phyloP scores from a whole-genome alignment of 2,329 filamentous ascomycete genomes.

The Didymella arachidicola region DNA sequence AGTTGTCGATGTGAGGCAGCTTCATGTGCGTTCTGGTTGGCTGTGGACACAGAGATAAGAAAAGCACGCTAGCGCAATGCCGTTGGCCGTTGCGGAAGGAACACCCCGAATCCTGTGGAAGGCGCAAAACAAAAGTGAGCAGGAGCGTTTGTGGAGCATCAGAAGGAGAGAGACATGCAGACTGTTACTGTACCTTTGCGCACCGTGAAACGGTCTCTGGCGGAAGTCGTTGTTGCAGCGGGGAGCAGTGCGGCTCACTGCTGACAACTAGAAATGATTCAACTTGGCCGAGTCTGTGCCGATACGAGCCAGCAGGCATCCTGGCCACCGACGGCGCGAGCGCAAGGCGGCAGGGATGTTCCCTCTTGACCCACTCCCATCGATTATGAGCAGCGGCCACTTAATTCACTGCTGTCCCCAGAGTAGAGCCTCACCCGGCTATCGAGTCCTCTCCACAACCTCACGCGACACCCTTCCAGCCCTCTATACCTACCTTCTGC shows the following conservation, averaged over 20 bases:
- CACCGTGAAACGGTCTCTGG: neutral
- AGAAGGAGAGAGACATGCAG: neutral
- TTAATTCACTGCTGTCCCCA: constrained; percentile 23
- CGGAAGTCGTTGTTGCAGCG: neutral
- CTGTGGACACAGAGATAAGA: constrained; percentile 35
- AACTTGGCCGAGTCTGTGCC: constrained; percentile 19
- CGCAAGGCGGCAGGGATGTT: constrained; percentile 13
- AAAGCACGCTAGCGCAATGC: constrained; percentile 5
- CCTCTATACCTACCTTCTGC: neutral
- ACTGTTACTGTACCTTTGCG: neutral
- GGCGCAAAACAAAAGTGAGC: constrained; percentile 4
- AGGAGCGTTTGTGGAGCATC: neutral
- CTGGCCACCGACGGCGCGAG: constrained; percentile 6
- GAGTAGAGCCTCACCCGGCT: constrained; percentile 18
- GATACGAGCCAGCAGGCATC: constrained; percentile 11
- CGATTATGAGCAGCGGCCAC: constrained; percentile 17
- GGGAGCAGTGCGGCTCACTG: neutral
- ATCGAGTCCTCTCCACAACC: constrained; percentile 23
- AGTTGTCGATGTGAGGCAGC: constrained; percentile 13
- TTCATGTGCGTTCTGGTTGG: constrained; percentile 31
- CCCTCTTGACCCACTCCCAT: constrained; percentile 2
- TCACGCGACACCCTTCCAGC: constrained; percentile 27
- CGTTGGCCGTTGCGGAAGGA: constrained; percentile 12
- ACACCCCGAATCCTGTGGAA: neutral
- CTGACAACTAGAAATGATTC: constrained; percentile 14